phyloP scores from a whole-genome alignment of 106 monocot genomes.

The Phalaenopsis equestris region DNA sequence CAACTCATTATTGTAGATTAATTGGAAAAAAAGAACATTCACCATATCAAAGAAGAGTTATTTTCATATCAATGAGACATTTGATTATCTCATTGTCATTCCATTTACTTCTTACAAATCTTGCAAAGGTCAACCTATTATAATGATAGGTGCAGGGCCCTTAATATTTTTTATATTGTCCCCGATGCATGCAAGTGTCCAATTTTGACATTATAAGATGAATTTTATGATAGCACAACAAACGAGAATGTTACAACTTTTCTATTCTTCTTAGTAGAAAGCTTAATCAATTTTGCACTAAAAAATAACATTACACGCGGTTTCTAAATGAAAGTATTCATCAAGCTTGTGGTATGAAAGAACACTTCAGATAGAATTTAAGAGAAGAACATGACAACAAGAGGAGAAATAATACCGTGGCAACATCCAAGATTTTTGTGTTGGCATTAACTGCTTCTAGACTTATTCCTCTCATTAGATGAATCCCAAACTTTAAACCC shows the following conservation, averaged over 20 bases:
- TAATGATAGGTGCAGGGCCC: not conserved
- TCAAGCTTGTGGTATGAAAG: not conserved
- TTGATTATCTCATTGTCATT: not conserved
- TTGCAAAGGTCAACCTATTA: not conserved
- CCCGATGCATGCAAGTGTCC: not conserved
- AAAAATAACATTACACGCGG: not conserved
- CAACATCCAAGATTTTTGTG: constrained; percentile 63
- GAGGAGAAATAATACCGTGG: constrained; percentile 39
- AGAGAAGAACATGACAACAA: not conserved
- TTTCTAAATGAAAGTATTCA: not conserved
- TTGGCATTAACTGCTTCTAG: constrained; percentile 45
- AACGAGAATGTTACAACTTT: not conserved
- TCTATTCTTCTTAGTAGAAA: not conserved
- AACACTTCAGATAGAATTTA: not conserved
- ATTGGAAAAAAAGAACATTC: not conserved
- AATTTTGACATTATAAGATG: not conserved
- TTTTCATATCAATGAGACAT: not conserved
- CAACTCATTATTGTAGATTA: not conserved
- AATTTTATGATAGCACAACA: not conserved
- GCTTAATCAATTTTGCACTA: not conserved
- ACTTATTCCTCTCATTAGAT: constrained; percentile 92
- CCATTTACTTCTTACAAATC: not conserved
- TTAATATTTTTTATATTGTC: not conserved
- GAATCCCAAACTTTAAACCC: constrained; percentile 95
- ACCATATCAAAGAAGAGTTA: not conserved